Conservation (phyloP, 2,329 filamentous ascomycete genomes). For the Monosporascus sp. region DNA sequence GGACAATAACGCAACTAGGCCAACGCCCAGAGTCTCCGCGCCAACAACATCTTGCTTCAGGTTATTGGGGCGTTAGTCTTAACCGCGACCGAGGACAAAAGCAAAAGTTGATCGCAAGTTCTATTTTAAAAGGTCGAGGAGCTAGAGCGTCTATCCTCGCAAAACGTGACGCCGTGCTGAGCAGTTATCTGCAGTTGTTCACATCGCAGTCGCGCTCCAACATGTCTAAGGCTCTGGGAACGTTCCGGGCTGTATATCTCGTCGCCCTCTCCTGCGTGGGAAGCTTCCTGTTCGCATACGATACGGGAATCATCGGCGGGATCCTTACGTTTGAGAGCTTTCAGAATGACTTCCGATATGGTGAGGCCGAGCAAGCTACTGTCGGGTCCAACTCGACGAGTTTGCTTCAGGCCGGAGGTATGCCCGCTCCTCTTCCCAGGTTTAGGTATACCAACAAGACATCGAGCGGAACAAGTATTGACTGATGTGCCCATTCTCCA, state of each 20-base stretch:
- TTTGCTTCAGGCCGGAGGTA: slow-evolving; percentile 33
- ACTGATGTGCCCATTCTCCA: neutral
- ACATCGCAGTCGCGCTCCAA: neutral
- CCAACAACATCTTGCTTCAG: no score
- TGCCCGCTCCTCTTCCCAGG: neutral
- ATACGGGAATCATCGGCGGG: slow-evolving; percentile 34
- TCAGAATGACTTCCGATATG: slow-evolving; percentile 29
- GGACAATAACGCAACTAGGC: no score
- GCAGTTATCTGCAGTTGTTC: no score
- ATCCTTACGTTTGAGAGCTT: slow-evolving; percentile 32
- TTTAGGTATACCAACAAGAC: no score
- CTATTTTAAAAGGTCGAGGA: no score
- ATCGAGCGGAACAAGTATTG: neutral
- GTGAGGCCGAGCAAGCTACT: slow-evolving; percentile 17
- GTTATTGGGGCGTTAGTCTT: no score
- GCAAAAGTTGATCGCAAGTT: no score
- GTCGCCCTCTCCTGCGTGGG: slow-evolving; percentile 30
- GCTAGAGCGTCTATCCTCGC: no score
- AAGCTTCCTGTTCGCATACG: slow-evolving; percentile 36
- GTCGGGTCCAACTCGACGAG: slow-evolving; percentile 32
- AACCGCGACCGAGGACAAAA: no score
- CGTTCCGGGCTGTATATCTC: slow-evolving; percentile 31
- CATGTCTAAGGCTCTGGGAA: slow-evolving; percentile 20
- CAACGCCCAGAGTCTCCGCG: no score
- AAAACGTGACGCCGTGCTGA: no score